Percentiles rank a stretch among this genome's conserved stretches.
Conservation (phyloP, 192 early-diverging fungal species). For the Paraglomus occultum region DNA sequence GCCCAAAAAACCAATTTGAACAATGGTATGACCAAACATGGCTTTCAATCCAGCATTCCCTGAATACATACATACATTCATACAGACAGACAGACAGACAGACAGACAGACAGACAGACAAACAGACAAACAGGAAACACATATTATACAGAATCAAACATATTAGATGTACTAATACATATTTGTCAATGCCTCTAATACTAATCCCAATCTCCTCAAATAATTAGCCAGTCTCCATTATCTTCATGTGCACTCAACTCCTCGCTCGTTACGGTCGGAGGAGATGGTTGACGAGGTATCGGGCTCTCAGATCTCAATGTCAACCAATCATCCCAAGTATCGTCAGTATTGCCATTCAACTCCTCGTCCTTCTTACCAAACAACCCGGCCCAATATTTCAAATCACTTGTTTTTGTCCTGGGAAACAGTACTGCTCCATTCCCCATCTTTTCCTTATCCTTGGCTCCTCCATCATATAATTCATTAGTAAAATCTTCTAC, state of each 20-base stretch:
- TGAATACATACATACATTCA: too few relatives aligned
- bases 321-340: not conserved
- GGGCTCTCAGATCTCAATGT: constrained; percentile 16
- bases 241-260: not conserved
- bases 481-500: constrained; percentile 58
- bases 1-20: too few relatives aligned
- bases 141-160: too few relatives aligned
- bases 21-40: too few relatives aligned
- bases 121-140: too few relatives aligned
- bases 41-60: too few relatives aligned
- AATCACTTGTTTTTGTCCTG: constrained; percentile 43
- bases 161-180: too few relatives aligned
- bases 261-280: not conserved
- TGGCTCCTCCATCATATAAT: constrained; percentile 51
- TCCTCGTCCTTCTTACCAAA: constrained; percentile 61
- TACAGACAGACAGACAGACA: too few relatives aligned
- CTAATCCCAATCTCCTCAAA: too few relatives aligned
- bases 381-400: constrained; percentile 75
- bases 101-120: too few relatives aligned
- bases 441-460: constrained; percentile 43
- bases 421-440: constrained; percentile 67
- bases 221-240: too few relatives aligned
- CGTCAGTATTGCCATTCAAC: constrained; percentile 36
- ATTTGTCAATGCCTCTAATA: too few relatives aligned
- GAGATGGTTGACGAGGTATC: not conserved